Conservation (phyloP, 2,329 filamentous ascomycete species). For the Fusarium brachygibbosum region DNA sequence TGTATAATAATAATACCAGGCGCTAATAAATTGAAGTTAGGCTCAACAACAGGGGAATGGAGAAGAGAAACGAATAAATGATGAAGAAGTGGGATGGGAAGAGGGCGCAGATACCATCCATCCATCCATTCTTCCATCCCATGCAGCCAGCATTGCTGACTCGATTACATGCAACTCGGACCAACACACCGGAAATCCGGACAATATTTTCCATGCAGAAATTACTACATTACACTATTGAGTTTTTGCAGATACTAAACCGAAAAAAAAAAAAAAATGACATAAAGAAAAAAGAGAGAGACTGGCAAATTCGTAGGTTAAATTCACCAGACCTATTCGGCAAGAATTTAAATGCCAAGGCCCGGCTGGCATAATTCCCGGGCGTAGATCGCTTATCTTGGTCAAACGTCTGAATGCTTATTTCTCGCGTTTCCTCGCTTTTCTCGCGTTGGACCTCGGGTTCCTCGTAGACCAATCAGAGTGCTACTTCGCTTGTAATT, state of each 20-base stretch:
- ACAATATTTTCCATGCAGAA: neutral
- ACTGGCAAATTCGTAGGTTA: slow-evolving; percentile 17
- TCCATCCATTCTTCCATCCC: no score
- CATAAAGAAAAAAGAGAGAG: neutral
- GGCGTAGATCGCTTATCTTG: slow-evolving; percentile 28
- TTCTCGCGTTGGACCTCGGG: slow-evolving; percentile 22
- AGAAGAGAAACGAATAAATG: neutral
- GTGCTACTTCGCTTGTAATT: neutral
- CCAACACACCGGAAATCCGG: slow-evolving; percentile 10
- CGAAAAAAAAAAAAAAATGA: neutral
- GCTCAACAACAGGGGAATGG: neutral
- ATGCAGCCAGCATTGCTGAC: slow-evolving; percentile 25
- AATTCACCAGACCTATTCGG: slow-evolving; percentile 14
- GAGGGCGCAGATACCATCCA: slow-evolving; percentile 4
- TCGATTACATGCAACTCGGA: slow-evolving; percentile 9
- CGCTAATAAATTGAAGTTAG: neutral
- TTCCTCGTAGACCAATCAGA: neutral
- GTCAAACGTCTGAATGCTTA: slow-evolving; percentile 13
- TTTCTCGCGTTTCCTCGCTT: slow-evolving; percentile 24
- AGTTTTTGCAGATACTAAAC: neutral
- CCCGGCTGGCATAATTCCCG: slow-evolving; percentile 25
- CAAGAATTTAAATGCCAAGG: slow-evolving; percentile 13
- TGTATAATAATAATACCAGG: slow-evolving; percentile 8
- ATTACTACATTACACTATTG: neutral
- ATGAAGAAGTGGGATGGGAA: neutral